phyloP scores from a whole-genome alignment of 2,329 filamentous ascomycete genomes.

The Aphanocladium album region DNA sequence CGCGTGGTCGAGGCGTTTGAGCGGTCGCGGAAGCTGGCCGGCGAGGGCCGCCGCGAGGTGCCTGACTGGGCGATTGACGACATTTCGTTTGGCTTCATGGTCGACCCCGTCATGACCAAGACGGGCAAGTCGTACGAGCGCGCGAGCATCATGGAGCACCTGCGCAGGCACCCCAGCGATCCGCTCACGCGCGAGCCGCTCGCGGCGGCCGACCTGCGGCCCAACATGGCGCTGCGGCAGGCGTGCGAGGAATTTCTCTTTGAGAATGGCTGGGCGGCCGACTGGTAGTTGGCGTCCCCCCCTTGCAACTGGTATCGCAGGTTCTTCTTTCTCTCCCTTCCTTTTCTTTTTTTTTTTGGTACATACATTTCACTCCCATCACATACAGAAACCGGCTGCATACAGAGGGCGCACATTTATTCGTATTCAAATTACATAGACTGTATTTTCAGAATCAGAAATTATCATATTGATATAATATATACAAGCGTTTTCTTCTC shows the following conservation, averaged over 20 bases:
- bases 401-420: background rate
- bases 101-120: constrained; percentile 68
- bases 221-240: constrained; percentile 75
- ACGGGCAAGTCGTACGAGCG: constrained; percentile 90
- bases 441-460: background rate
- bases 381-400: background rate
- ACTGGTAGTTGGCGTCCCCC: constrained; percentile 57
- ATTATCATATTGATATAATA: background rate
- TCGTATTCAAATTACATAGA: too few species aligned
- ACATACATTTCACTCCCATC: background rate
- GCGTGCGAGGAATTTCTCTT: constrained; percentile 82
- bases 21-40: constrained; percentile 34
- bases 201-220: constrained; percentile 62
- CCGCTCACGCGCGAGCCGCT: constrained; percentile 79
- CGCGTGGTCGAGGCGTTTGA: constrained; percentile 48
- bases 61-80: constrained; percentile 75
- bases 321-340: background rate
- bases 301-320: background rate
- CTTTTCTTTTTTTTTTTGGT: background rate
- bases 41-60: constrained; percentile 51
- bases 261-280: constrained; percentile 86
- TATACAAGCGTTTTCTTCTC: background rate
- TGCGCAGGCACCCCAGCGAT: constrained; percentile 70
- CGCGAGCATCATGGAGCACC: constrained; percentile 76
- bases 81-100: constrained; percentile 69